These are phyloP conservation scores for Ustilago crameri DNA, from an alignment of 1,284 basidiomycete genomes.

Conservation along the genomic window DNA sequence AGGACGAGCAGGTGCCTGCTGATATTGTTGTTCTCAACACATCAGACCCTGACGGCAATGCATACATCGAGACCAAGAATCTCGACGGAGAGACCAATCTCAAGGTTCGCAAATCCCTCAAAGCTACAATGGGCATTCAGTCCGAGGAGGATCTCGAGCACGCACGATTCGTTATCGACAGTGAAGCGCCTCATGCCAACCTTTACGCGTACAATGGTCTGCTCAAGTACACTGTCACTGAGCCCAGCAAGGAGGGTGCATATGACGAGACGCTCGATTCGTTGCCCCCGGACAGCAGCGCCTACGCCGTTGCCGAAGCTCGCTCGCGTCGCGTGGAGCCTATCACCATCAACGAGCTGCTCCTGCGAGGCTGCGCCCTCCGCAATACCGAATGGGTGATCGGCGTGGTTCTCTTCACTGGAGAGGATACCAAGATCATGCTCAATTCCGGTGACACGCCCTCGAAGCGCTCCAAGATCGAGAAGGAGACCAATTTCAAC, in stretches of 20 bases:
- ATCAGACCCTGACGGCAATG: slow-evolving; percentile 69
- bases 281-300: slow-evolving; percentile 44
- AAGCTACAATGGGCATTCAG: slow-evolving; percentile 79
- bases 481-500: slow-evolving; percentile 98
- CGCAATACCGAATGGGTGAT: slow-evolving; percentile 95
- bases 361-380: slow-evolving; percentile 90
- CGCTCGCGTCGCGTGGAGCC: slow-evolving; percentile 69
- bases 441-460: slow-evolving; percentile 83
- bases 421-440: slow-evolving; percentile 97
- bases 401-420: slow-evolving; percentile 92
- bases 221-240: slow-evolving; percentile 74
- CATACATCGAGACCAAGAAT: slow-evolving; percentile 78
- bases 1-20: slow-evolving; percentile 95
- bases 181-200: slow-evolving; percentile 92
- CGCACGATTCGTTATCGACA: slow-evolving; percentile 85
- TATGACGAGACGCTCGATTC: slow-evolving; percentile 30
- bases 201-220: slow-evolving; percentile 90
- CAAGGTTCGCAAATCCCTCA: slow-evolving; percentile 83
- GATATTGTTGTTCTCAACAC: slow-evolving; percentile 88
- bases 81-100: slow-evolving; percentile 97
- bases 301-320: slow-evolving; percentile 48
- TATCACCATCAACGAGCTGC: slow-evolving; percentile 88
- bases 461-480: slow-evolving; percentile 93
- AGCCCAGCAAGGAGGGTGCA: slow-evolving; percentile 47
- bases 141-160: slow-evolving; percentile 92